These are phyloP conservation scores for Truncatella angustata DNA, from an alignment of 2,329 filamentous ascomycete species.

Conservation along the genomic window DNA sequence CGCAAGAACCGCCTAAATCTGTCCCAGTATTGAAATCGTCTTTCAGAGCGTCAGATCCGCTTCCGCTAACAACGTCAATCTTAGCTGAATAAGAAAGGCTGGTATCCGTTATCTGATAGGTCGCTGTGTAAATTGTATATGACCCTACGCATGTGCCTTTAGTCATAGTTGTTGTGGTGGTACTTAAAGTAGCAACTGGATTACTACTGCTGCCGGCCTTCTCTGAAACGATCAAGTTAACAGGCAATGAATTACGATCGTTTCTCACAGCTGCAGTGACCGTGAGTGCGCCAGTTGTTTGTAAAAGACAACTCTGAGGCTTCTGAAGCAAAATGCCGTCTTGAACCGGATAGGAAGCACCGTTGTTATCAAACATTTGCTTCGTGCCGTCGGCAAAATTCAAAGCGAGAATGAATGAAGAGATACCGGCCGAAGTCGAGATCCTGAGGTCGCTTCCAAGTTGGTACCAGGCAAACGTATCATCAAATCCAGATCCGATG, in stretches of 20 bases:
- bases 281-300: conserved; percentile 39
- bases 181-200: conserved; percentile 40
- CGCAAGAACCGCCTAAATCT: conserved; percentile 43
- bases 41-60: conserved; percentile 28
- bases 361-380: conserved; percentile 55
- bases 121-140: conserved; percentile 47
- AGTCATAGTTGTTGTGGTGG: conserved; percentile 35
- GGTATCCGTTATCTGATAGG: conserved; percentile 42
- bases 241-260: conserved; percentile 40
- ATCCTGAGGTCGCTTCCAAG: conserved; percentile 42
- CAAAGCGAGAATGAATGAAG: conserved; percentile 56
- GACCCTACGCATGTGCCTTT: conserved; percentile 43
- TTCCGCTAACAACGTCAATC: conserved; percentile 43
- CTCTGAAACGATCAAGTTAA: conserved; percentile 42
- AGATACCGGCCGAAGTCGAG: conserved; percentile 56
- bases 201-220: conserved; percentile 34
- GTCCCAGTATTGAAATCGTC: conserved; percentile 50
- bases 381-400: conserved; percentile 45
- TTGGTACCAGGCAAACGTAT: conserved; percentile 53
- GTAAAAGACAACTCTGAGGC: conserved; percentile 54
- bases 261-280: conserved; percentile 47
- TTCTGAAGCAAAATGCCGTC: conserved; percentile 55
- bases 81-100: conserved; percentile 40
- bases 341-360: conserved; percentile 50
- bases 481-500: conserved; percentile 55